These are phyloP conservation scores for Xylariaceae sp. DNA, from an alignment of 2,329 filamentous ascomycete genomes.

Conservation along the genomic window DNA sequence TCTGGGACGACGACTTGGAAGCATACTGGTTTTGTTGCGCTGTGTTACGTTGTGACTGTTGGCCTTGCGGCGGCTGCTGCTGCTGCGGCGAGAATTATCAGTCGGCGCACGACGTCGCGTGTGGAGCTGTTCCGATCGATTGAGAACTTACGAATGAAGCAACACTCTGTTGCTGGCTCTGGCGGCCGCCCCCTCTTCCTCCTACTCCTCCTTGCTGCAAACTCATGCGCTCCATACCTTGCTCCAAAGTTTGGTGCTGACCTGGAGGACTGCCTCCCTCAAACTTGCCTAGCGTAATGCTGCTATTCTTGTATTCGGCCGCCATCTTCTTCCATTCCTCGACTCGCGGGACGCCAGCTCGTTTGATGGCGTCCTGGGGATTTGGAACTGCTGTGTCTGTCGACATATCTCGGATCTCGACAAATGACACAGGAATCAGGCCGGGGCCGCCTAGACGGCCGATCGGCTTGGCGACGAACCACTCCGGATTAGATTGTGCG, in stretches of 20 bases:
- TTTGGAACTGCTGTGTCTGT: conserved; percentile 82
- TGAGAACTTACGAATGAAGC: conserved; percentile 28
- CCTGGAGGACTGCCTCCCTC: conserved; percentile 55
- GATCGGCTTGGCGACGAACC: conserved; percentile 99
- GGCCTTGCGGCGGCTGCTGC: conserved; percentile 40
- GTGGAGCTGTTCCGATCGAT: neutral
- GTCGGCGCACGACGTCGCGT: conserved; percentile 21
- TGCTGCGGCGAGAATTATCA: conserved; percentile 28
- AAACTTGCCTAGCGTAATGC: conserved; percentile 92
- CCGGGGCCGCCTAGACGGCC: conserved; percentile 93
- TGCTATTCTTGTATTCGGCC: conserved; percentile 98
- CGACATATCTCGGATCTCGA: conserved; percentile 93
- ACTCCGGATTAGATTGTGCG: conserved; percentile 96
- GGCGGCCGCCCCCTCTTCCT: conserved; percentile 38
- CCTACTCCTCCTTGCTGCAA: conserved; percentile 52
- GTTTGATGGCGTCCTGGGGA: conserved; percentile 80
- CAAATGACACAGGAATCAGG: conserved; percentile 93
- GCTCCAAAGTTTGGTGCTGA: conserved; percentile 59
- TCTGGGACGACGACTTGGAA: conserved; percentile 51
- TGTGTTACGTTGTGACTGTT: conserved; percentile 45
- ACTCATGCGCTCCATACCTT: conserved; percentile 79
- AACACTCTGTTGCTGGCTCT: conserved; percentile 48
- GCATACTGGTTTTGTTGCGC: conserved; percentile 43
- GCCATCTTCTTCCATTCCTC: conserved; percentile 99
- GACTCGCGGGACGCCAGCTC: conserved; percentile 88